Conservation (phyloP, 148 eudicot genomes). For the Rhododendron vialii region DNA sequence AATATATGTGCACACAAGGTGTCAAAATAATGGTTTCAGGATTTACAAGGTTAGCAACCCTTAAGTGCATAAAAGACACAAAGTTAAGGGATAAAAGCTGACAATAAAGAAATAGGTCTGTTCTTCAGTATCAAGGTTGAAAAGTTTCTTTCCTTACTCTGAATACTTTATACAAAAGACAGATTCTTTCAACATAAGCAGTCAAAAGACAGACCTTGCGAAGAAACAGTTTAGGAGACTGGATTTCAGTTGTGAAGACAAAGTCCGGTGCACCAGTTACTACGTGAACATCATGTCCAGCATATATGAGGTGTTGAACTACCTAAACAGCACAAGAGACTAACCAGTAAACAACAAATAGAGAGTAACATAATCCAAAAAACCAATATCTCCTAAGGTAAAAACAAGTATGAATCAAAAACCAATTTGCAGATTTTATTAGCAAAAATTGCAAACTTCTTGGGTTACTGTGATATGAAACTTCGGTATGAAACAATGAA, state of each 20-base stretch:
- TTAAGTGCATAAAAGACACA: not conserved
- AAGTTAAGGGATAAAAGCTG: not conserved
- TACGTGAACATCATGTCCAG: conserved; percentile 92
- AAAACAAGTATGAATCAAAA: not conserved
- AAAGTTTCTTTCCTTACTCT: not conserved
- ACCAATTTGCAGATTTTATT: not conserved
- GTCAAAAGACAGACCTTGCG: conserved; percentile 57
- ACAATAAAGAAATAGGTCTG: not conserved
- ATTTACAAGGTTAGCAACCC: not conserved
- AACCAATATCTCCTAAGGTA: not conserved
- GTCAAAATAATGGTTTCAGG: not conserved
- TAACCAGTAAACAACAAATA: conserved; percentile 2
- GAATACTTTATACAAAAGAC: not conserved
- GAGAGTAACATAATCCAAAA: not conserved
- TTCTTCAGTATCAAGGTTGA: not conserved
- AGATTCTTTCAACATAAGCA: not conserved
- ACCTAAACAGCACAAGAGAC: conserved; percentile 45
- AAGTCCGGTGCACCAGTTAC: conserved; percentile 98
- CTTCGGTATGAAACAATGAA: not conserved
- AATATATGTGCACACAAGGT: not conserved
- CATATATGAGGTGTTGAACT: conserved; percentile 78
- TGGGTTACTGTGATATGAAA: not conserved
- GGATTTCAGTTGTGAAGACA: conserved; percentile 90
- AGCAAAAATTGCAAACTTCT: not conserved
- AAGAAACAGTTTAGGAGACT: conserved; percentile 82